A percentile compares a stretch with the other conserved stretches of the same genome.
These are phyloP conservation scores for Coemansia sp. DNA, from an alignment of 192 early-diverging fungal species.

Conservation along the genomic window DNA sequence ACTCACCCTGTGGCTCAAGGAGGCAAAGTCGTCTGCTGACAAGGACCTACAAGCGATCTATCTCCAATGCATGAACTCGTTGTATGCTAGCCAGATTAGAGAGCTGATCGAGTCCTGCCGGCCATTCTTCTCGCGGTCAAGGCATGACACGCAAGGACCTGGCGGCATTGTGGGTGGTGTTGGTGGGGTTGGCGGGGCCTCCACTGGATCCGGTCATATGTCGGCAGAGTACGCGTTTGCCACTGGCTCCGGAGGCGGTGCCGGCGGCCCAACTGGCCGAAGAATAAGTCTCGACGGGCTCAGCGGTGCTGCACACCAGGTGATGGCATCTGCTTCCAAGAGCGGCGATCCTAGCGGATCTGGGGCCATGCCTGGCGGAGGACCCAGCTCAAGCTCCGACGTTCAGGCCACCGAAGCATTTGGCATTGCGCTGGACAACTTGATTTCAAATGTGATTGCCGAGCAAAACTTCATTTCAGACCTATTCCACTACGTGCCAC, in stretches of 20 bases:
- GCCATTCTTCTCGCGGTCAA: conserved; percentile 33
- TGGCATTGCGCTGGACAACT: conserved; percentile 40
- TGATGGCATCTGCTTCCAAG: conserved; percentile 28
- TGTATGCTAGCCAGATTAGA: conserved; percentile 55
- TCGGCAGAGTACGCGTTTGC: conserved; percentile 41
- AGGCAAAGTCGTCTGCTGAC: conserved; percentile 68
- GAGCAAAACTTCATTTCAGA: conserved; percentile 94
- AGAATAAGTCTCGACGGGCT: conserved; percentile 45
- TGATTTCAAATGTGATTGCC: conserved; percentile 67
- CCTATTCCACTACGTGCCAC: conserved; percentile 70
- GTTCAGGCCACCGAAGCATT: conserved; percentile 50
- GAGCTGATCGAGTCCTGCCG: conserved; percentile 59
- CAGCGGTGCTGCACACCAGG: conserved; percentile 43
- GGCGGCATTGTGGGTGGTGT: conserved; percentile 14
- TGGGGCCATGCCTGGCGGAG: not conserved
- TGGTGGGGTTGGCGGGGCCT: not conserved
- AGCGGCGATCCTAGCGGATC: conserved; percentile 13
- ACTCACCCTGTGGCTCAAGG: conserved; percentile 69
- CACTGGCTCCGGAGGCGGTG: conserved; percentile 13
- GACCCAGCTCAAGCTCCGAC: conserved; percentile 11
- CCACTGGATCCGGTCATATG: not conserved
- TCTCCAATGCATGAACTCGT: conserved; percentile 56
- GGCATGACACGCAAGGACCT: conserved; percentile 30
- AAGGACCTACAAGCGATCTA: conserved; percentile 73
- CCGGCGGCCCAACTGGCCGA: conserved; percentile 18